Conservation (phyloP, 129 eudicot genomes). For the Tagetes erecta region DNA sequence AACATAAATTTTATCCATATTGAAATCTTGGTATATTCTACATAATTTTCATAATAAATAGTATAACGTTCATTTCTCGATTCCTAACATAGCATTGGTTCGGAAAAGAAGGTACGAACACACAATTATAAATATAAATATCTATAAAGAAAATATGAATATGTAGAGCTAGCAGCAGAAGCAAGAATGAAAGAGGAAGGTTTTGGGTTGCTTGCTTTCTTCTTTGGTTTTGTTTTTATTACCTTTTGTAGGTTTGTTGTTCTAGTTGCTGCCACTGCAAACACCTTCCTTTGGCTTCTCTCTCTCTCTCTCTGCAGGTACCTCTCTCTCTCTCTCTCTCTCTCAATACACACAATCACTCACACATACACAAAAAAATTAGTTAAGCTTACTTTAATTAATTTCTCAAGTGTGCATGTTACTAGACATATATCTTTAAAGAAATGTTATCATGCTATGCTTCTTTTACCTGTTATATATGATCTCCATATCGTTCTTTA, state of each 20-base stretch:
- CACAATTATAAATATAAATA: background rate
- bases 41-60: too few relatives aligned
- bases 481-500: slow-evolving; percentile 14
- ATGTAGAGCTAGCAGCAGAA: background rate
- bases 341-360: background rate
- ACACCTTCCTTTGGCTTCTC: slow-evolving; percentile 37
- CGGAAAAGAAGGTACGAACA: background rate
- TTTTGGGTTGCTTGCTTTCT: slow-evolving; percentile 33
- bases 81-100: too few relatives aligned
- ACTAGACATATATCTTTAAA: slow-evolving; percentile 30
- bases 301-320: slow-evolving; percentile 35
- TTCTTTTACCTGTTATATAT: slow-evolving; percentile 31
- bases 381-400: background rate
- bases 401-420: slow-evolving; percentile 30
- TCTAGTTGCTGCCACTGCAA: slow-evolving; percentile 47
- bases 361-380: slow-evolving; percentile 13
- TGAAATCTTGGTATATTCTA: too few relatives aligned
- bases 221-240: slow-evolving; percentile 50
- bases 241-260: slow-evolving; percentile 51
- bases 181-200: slow-evolving; percentile 31
- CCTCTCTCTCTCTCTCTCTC: slow-evolving; percentile 29
- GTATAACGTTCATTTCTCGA: too few relatives aligned
- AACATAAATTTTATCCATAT: too few relatives aligned
- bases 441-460: slow-evolving; percentile 34
- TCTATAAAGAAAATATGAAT: slow-evolving; percentile 8